phyloP scores from a whole-genome alignment of 2,329 filamentous ascomycete species.

The Teratosphaeria zuluensis region DNA sequence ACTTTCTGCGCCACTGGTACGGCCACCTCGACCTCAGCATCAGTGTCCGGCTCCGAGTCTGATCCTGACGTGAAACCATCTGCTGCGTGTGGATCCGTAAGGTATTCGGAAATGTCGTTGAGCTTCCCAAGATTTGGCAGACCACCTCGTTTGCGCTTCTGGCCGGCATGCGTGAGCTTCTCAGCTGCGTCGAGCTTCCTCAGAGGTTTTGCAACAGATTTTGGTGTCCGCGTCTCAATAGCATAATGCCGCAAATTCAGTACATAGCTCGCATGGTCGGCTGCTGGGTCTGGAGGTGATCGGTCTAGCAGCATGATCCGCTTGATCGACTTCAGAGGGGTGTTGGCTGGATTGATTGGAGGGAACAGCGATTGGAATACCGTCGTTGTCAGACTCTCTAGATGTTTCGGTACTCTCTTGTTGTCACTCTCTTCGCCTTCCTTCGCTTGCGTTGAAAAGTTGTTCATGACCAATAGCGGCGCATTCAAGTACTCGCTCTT shows the following conservation, averaged over 20 bases:
- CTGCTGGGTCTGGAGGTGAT: constrained; percentile 11
- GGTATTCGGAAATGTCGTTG: constrained; percentile 88
- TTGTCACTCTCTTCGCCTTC: constrained; percentile 27
- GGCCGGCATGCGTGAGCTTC: constrained; percentile 54
- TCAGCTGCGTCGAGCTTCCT: constrained; percentile 78
- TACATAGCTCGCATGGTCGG: constrained; percentile 47
- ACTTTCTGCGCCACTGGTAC: constrained; percentile 52
- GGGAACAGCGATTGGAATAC: constrained; percentile 96
- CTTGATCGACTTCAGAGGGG: constrained; percentile 83
- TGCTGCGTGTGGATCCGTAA: constrained; percentile 66
- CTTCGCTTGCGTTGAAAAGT: constrained; percentile 47
- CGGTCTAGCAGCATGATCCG: constrained; percentile 85
- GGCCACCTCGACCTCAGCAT: constrained; percentile 85
- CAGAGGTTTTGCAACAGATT: constrained; percentile 67
- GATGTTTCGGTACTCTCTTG: constrained; percentile 67
- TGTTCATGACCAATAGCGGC: constrained; percentile 97
- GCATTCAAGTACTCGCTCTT: constrained; percentile 63
- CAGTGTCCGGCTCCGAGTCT: constrained; percentile 86
- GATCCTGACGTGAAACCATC: constrained; percentile 86
- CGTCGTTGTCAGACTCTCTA: constrained; percentile 85
- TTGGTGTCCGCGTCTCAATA: constrained; percentile 80
- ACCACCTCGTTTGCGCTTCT: constrained; percentile 30
- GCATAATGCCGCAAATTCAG: constrained; percentile 89
- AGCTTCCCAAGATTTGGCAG: constrained; percentile 85
- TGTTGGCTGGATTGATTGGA: constrained; percentile 84